Evolutionary conservation across 1,139 yeast genomes (phyloP).

Genomic region (Scheffersomyces cryptocercus): DNA sequence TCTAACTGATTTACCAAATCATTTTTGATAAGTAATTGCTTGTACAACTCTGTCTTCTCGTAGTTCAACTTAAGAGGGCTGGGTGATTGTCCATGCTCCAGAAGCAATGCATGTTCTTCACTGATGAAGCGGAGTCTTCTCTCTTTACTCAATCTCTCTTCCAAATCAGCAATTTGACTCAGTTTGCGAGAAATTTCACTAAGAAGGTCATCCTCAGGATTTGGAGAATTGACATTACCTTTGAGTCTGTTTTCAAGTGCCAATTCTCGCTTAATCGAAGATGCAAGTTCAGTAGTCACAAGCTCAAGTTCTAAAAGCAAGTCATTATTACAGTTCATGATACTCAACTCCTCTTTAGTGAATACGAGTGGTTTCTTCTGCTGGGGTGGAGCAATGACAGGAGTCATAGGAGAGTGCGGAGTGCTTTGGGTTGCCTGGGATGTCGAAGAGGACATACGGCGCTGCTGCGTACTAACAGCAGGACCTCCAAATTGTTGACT

Average conservation of each 20-base stretch:
- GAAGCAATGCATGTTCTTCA: constrained; percentile 64
- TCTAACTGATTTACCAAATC: constrained; percentile 47
- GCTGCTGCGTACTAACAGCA: background rate
- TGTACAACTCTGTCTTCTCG: constrained; percentile 55
- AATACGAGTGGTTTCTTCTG: constrained; percentile 26
- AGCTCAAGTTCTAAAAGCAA: constrained; percentile 64
- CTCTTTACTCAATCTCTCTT: constrained; percentile 62
- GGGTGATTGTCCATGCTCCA: constrained; percentile 56
- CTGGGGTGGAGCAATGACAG: constrained; percentile 3
- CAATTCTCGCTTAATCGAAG: constrained; percentile 67
- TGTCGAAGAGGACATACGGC: constrained; percentile 4
- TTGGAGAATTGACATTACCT: constrained; percentile 9
- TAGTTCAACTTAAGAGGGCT: constrained; percentile 57
- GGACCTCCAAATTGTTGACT: background rate
- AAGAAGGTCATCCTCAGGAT: constrained; percentile 1
- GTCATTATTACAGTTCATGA: constrained; percentile 59
- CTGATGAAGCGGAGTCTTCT: constrained; percentile 64
- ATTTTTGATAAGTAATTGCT: constrained; percentile 48
- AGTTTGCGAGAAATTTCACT: constrained; percentile 45
- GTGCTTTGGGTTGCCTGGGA: constrained; percentile 7
- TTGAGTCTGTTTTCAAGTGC: constrained; percentile 51
- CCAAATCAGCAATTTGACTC: constrained; percentile 45
- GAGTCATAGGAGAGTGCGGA: constrained; percentile 1
- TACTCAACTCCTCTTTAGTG: constrained; percentile 61
- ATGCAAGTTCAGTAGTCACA: constrained; percentile 70